A percentile compares a stretch with the other conserved stretches of the same genome.
Evolutionary conservation across 768 basidiomycete genomes (phyloP).

Genomic region (Termitomyces sp.): DNA sequence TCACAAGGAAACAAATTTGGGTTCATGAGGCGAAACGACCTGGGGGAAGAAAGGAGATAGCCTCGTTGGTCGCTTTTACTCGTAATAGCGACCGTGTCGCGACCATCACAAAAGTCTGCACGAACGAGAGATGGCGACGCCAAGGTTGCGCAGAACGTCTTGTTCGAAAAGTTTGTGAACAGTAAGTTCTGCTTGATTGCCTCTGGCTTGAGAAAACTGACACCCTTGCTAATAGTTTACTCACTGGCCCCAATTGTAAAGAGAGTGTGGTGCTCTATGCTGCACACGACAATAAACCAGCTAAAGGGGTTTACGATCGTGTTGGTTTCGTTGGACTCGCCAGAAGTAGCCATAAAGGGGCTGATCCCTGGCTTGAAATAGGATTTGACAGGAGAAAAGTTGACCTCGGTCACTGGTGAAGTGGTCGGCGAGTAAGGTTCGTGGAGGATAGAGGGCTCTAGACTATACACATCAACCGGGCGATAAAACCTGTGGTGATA

Average conservation of each 20-base stretch:
- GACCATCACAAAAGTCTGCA: constrained; percentile 73
- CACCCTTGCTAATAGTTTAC: constrained; percentile 25
- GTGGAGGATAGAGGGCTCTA: not conserved
- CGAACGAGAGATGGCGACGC: constrained; percentile 47
- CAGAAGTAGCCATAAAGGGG: constrained; percentile 24
- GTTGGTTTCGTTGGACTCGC: constrained; percentile 65
- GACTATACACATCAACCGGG: not conserved
- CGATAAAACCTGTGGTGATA: too few species aligned
- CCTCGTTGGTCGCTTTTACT: constrained; percentile 68
- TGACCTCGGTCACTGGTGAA: constrained; percentile 66
- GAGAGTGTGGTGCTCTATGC: constrained; percentile 63
- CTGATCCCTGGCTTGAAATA: constrained; percentile 55
- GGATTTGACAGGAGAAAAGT: constrained; percentile 52
- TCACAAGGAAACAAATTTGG: constrained; percentile 51
- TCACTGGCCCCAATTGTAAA: constrained; percentile 26
- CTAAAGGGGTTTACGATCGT: constrained; percentile 56
- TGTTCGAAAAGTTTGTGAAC: constrained; percentile 50
- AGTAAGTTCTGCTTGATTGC: constrained; percentile 33
- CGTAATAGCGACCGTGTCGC: constrained; percentile 54
- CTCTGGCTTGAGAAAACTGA: not conserved
- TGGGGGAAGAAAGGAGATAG: constrained; percentile 33
- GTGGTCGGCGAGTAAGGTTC: not conserved
- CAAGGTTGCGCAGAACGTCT: constrained; percentile 60
- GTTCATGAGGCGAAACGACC: constrained; percentile 45
- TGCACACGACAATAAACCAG: constrained; percentile 50